Evolutionary conservation across 2,329 filamentous ascomycete species (phyloP).

Genomic region (Scedosporium boydii): DNA sequence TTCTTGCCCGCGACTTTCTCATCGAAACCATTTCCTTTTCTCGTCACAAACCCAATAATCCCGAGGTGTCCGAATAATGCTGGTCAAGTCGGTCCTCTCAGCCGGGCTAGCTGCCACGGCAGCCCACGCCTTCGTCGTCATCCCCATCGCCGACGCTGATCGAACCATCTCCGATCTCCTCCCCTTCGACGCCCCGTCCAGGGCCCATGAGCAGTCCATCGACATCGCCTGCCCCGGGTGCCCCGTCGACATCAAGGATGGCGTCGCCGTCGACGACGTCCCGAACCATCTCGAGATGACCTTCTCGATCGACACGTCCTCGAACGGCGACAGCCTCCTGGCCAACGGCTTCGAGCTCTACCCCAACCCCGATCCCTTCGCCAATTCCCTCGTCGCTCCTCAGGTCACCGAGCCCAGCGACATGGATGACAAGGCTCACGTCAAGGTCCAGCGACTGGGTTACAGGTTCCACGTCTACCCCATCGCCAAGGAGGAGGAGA

Average conservation of each 20-base stretch:
- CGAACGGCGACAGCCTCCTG: conserved; percentile 35
- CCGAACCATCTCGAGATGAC: conserved; percentile 39
- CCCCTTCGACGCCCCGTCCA: conserved; percentile 22
- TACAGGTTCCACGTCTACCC: conserved; percentile 36
- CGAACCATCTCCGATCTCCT: conserved; percentile 31
- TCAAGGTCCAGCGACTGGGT: conserved; percentile 29
- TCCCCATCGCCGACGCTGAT: conserved; percentile 36
- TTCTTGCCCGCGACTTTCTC: neutral
- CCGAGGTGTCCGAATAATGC: neutral
- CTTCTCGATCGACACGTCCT: conserved; percentile 39
- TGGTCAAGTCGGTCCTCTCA: conserved; percentile 6
- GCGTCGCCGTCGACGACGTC: conserved; percentile 13
- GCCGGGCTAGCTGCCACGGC: conserved; percentile 3
- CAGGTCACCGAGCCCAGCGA: conserved; percentile 31
- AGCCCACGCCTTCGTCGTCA: conserved; percentile 40
- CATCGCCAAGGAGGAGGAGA: conserved; percentile 37
- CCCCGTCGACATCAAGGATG: conserved; percentile 25
- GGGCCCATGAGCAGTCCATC: conserved; percentile 27
- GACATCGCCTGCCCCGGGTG: conserved; percentile 46
- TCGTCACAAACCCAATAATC: neutral
- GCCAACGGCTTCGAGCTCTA: conserved; percentile 55
- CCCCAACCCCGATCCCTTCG: conserved; percentile 37
- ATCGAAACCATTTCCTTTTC: neutral
- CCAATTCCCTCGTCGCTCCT: conserved; percentile 32
- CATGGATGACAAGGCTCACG: conserved; percentile 15